These are phyloP conservation scores for Gryganskiella cystojenkinii DNA, from an alignment of 192 early-diverging fungal genomes.

Conservation along the genomic window DNA sequence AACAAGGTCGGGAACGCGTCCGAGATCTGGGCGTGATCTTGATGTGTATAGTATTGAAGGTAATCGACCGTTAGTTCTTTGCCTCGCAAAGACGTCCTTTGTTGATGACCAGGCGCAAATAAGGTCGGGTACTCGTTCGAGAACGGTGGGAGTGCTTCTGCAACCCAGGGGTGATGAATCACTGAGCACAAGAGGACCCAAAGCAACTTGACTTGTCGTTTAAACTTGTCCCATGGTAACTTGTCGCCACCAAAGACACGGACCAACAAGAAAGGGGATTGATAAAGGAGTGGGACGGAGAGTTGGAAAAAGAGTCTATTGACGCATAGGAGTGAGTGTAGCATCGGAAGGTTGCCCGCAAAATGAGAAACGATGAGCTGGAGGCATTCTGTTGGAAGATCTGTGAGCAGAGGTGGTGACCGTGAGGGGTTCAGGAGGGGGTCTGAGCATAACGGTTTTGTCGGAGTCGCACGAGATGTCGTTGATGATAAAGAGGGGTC, in stretches of 20 bases:
- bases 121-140: constrained; percentile 3
- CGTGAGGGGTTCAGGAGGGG: too few species aligned
- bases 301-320: constrained; percentile 24
- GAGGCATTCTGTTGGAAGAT: constrained; percentile 28
- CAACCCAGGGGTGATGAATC: constrained; percentile 16
- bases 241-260: constrained; percentile 3
- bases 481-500: too few species aligned
- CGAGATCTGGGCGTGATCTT: constrained; percentile 14
- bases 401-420: background rate
- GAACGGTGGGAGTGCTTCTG: constrained; percentile 17
- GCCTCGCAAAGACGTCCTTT: background rate
- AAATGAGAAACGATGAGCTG: constrained; percentile 21
- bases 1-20: constrained; percentile 20
- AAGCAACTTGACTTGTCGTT: constrained; percentile 20
- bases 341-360: constrained; percentile 3
- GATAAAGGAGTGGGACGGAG: constrained; percentile 16
- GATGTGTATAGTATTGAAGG: constrained; percentile 28
- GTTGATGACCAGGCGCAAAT: background rate
- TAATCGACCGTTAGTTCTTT: constrained; percentile 21
- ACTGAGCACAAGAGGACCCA: constrained; percentile 20
- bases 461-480: too few species aligned
- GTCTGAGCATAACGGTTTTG: too few species aligned
- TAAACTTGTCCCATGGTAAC: constrained; percentile 14
- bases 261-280: constrained; percentile 24
- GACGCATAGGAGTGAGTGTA: constrained; percentile 24